phyloP scores from a whole-genome alignment of 345 rosid species.

The Psidium friedrichsthalianum region DNA sequence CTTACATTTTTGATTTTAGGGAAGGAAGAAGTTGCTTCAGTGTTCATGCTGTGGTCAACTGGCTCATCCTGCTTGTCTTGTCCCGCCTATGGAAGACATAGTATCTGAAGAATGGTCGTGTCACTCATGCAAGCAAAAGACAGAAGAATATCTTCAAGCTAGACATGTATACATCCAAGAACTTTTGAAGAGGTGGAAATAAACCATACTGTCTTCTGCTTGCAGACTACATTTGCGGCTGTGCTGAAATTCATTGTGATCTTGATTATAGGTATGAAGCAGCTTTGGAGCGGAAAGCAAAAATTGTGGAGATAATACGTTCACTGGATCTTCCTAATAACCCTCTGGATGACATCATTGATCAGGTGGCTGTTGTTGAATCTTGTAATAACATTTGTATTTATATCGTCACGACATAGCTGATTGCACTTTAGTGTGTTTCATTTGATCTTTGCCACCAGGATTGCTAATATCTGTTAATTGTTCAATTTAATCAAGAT shows the following conservation, averaged over 20 bases:
- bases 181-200: constrained; percentile 55
- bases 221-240: background rate
- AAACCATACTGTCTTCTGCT: background rate
- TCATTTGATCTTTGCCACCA: background rate
- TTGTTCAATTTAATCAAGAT: background rate
- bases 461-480: background rate
- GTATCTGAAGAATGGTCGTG: constrained; percentile 82
- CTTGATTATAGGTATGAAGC: constrained; percentile 58
- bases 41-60: constrained; percentile 94
- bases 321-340: constrained; percentile 90
- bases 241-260: background rate
- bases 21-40: constrained; percentile 81
- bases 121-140: constrained; percentile 91
- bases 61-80: constrained; percentile 76
- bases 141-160: constrained; percentile 82
- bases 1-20: constrained; percentile 26
- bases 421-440: background rate
- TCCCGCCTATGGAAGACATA: constrained; percentile 67
- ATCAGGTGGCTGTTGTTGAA: constrained; percentile 46
- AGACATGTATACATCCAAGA: constrained; percentile 55
- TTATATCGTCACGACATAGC: background rate
- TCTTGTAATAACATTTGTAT: background rate
- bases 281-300: constrained; percentile 72
- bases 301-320: constrained; percentile 83
- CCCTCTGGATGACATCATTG: constrained; percentile 94